Percentiles rank a stretch among this genome's conserved stretches.
Conservation (phyloP, 2,329 filamentous ascomycete species). For the Aureobasidium lini region DNA sequence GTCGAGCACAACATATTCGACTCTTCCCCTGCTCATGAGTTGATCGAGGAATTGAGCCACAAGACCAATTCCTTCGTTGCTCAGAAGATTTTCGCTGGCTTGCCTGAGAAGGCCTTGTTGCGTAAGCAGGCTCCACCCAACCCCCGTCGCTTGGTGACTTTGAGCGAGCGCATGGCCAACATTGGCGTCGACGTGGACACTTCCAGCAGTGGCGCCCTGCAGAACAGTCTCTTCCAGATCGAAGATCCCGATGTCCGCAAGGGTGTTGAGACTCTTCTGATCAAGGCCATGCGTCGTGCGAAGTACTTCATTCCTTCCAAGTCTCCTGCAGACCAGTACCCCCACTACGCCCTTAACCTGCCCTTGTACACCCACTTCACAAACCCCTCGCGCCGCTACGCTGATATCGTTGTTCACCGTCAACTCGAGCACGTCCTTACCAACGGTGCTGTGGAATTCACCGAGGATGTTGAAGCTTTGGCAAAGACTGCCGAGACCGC, state of each 20-base stretch:
- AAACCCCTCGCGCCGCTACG: constrained; percentile 87
- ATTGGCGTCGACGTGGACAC: constrained; percentile 86
- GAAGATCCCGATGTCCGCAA: constrained; percentile 84
- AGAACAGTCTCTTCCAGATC: constrained; percentile 92
- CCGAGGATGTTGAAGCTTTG: constrained; percentile 78
- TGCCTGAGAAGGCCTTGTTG: constrained; percentile 88
- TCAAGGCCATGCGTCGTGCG: constrained; percentile 93
- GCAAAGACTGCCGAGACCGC: constrained; percentile 90
- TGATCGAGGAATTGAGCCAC: constrained; percentile 91
- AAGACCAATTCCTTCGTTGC: constrained; percentile 88
- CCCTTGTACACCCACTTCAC: constrained; percentile 97
- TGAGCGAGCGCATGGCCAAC: constrained; percentile 86
- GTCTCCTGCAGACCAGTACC: constrained; percentile 66
- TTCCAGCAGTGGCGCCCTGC: constrained; percentile 79
- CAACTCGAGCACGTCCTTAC: constrained; percentile 76
- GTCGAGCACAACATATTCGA: constrained; percentile 96
- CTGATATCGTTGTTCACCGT: constrained; percentile 90
- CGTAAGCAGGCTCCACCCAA: constrained; percentile 82
- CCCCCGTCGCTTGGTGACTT: constrained; percentile 77
- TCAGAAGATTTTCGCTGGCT: constrained; percentile 66
- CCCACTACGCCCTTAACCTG: constrained; percentile 87
- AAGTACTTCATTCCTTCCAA: constrained; percentile 89
- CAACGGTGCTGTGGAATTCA: constrained; percentile 73
- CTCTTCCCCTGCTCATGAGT: constrained; percentile 78
- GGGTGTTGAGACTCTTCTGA: constrained; percentile 92